Base-by-base conservation (phyloP, 2,329 filamentous ascomycete genomes). In the Pseudofabraea citricarpa region DNA sequence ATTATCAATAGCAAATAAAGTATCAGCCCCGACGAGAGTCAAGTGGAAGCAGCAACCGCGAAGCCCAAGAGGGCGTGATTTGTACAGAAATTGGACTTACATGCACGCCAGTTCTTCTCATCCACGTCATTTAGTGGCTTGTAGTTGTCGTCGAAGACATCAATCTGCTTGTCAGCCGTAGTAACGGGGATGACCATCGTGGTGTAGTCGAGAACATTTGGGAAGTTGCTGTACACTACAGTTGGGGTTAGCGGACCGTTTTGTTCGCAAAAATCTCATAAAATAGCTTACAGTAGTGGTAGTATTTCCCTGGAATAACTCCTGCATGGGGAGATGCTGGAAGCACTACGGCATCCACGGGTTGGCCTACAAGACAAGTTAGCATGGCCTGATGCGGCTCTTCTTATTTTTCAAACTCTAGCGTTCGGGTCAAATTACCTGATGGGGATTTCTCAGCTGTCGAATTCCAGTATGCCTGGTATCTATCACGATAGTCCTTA, bases 121-220 rank as follows among this genome's bases (percentile, higher is more conserved):
- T 27, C 24, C n/a, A 27, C 8, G n/a, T 8, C 8, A 27, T 27
- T 27, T n/a, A n/a, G 24, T n/a, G 8, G n/a, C 24, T n/a, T 44
- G 46, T 64, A 68, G 1, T 51, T 54, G 2, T 50, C 26, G 23
- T 70, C 60, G 19, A 64, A 55, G 10, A 60, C 52, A 54, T 82
- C 79, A 5, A 79, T 39, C 0, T 42, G 55, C 53, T 74, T 73
- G 44, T 80, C 69, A 0, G 69, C 74, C 29, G 59, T 68, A 0
- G 75, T 79, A 1, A 81, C 73, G 0, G 79, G 79, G 16, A 83
- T 64, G 2, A 74, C 67, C 0, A 71, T 69, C 24, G 64, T 64
- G 1, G 71, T 75, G 45, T 81, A 81, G 53, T 82, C 77, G 15
- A 81, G 50, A 16, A 77, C 36, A 50, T 82, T 83, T 15, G 12